Evolutionary conservation across 169 alveolate species (phyloP).

Genomic region (Cryptosporidium canis): DNA sequence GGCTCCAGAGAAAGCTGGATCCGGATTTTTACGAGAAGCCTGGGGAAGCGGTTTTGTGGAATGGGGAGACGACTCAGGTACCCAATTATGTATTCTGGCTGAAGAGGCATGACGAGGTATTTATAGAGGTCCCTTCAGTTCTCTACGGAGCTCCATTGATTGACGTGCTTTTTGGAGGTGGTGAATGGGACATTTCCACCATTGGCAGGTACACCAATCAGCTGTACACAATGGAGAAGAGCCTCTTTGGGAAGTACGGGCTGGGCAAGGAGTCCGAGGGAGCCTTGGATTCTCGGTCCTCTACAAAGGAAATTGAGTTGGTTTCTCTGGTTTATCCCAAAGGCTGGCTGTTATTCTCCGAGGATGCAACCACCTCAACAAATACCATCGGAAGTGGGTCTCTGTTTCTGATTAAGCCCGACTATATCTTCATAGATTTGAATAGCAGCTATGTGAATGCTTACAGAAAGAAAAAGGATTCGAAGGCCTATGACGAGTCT

Average conservation of each 20-base stretch:
- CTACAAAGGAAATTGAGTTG: background rate
- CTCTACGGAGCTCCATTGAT: conserved; percentile 27
- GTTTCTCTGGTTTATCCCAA: conserved; percentile 19
- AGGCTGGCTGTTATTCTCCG: conserved; percentile 50
- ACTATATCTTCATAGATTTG: conserved; percentile 15
- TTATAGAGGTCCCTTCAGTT: conserved; percentile 39
- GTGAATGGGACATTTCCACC: conserved; percentile 3
- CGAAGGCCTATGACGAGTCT: background rate
- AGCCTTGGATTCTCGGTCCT: background rate
- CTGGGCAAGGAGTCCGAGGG: background rate
- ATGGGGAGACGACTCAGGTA: conserved; percentile 5
- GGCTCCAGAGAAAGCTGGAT: background rate
- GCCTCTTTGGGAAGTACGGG: background rate
- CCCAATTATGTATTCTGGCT: conserved; percentile 63
- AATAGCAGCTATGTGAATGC: background rate
- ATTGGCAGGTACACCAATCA: background rate
- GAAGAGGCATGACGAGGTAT: conserved; percentile 35
- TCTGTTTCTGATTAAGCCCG: conserved; percentile 55
- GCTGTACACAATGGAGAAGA: background rate
- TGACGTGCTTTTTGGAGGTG: conserved; percentile 19
- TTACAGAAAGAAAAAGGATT: background rate
- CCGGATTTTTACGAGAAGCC: conserved; percentile 33
- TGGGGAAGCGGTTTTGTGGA: conserved; percentile 51
- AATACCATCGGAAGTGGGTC: conserved; percentile 45
- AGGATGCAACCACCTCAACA: conserved; percentile 49